A percentile compares a stretch with the other conserved stretches of the same genome.
These are phyloP conservation scores for Fusarium coffeatum DNA, from an alignment of 2,329 filamentous ascomycete genomes.

Conservation along the genomic window DNA sequence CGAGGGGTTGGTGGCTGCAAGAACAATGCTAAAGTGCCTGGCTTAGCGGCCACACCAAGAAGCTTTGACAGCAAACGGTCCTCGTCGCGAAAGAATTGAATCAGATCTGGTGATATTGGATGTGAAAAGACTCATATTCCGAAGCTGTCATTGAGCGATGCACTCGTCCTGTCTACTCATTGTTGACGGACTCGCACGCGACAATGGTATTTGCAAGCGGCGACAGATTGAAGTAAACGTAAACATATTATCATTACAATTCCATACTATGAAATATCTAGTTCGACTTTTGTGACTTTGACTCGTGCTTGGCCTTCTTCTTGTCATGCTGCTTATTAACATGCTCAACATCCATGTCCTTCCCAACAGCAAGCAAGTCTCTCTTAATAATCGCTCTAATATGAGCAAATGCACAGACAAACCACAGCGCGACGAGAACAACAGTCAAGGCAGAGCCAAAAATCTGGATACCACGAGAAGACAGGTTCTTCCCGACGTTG, in stretches of 20 bases:
- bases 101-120: fast-evolving
- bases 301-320: background rate
- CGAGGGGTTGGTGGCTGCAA: background rate
- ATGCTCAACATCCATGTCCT: slow-evolving; percentile 23
- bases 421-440: slow-evolving; percentile 8
- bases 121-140: no score
- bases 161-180: background rate
- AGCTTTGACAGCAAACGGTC: background rate
- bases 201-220: background rate
- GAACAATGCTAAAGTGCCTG: background rate
- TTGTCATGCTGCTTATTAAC: slow-evolving; percentile 4
- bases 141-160: background rate
- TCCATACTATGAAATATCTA: background rate
- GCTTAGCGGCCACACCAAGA: background rate
- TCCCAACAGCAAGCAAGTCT: slow-evolving; percentile 17
- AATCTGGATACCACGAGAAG: background rate
- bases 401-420: background rate
- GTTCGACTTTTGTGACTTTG: background rate
- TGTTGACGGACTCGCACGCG: no score
- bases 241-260: background rate
- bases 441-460: background rate
- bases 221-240: background rate
- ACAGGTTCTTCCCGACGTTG: slow-evolving; percentile 7
- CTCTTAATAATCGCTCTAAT: background rate
- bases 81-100: background rate